Conservation (phyloP, 2,329 filamentous ascomycete genomes). For the Dothistroma pini region DNA sequence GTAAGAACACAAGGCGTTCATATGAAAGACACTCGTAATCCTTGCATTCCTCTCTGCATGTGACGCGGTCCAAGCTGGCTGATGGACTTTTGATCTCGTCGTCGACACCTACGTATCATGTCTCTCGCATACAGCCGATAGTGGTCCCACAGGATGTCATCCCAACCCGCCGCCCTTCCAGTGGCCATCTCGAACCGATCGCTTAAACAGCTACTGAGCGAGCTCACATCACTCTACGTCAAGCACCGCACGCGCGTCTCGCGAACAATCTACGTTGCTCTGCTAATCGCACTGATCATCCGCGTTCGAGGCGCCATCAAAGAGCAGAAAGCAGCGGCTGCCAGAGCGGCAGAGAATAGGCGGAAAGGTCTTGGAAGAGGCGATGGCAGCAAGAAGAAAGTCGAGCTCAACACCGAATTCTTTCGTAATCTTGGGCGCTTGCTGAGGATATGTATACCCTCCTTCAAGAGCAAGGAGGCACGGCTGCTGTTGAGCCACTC, state of each 20-base stretch:
- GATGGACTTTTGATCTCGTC: not conserved
- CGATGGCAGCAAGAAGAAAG: conserved; percentile 56
- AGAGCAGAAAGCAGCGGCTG: conserved; percentile 83
- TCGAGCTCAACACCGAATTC: conserved; percentile 88
- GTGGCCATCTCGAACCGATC: conserved; percentile 30
- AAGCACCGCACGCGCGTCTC: conserved; percentile 78
- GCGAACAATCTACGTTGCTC: conserved; percentile 74
- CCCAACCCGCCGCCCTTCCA: conserved; percentile 14
- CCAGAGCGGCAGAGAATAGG: conserved; percentile 60
- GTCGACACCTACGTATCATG: not conserved
- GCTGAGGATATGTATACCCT: conserved; percentile 82
- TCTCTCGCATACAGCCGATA: not conserved
- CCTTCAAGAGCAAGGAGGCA: conserved; percentile 84
- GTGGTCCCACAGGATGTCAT: conserved; percentile 20
- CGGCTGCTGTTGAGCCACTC: conserved; percentile 84
- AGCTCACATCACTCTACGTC: conserved; percentile 70
- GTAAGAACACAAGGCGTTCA: not conserved
- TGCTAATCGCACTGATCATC: conserved; percentile 76
- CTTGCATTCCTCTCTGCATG: not conserved
- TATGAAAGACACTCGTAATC: conserved; percentile 4
- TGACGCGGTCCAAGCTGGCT: not conserved
- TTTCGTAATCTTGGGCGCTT: conserved; percentile 73
- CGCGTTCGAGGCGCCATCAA: conserved; percentile 87
- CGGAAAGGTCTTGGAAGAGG: conserved; percentile 34
- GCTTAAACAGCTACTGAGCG: conserved; percentile 31